Base-by-base conservation (phyloP, 2,329 filamentous ascomycete genomes). In the Ascosphaera pollenicola region DNA sequence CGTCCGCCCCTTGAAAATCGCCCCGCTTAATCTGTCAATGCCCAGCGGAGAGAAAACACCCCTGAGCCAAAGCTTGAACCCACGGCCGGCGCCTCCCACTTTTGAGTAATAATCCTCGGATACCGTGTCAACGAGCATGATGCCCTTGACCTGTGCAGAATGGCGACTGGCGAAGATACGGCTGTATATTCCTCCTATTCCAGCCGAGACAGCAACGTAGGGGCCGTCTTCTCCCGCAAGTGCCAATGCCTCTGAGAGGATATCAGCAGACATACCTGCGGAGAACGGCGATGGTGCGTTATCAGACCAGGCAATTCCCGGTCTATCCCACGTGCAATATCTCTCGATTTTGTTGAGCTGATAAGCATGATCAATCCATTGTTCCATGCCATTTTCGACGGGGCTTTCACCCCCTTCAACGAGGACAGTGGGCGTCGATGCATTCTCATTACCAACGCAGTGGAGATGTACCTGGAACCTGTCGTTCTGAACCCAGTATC, bases 251-350 rank as follows among this genome's bases (percentile, higher is more conserved):
- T 95, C 85, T 35, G 82, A 85, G 18, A 95, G 64, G 0, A 76
- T 82, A 51, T 93, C 84, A 3, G 81, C 76, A n/a, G 80, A 78
- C 71, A 94, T 93, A 35, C 85, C 84, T 3, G 83, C 87, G 3
- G 82, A 92, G 49, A 93, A 76, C 0, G 89, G 89, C 4, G 85
- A 94, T 2, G 89, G 89, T 0, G 87, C 84, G 40, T 89, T 87
- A 57, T 98, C 89, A 36, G 73, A 73, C 75, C 83, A 93, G 5
- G 70, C 87, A 41, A 87, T 70, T 1, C 89, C 89, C 1, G 89
- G 89, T 17, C 89, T 78, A 54, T 98, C 89, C 54, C 82, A 85
- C 57, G 93, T 94, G 65, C 89, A 98, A 61, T 92, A 95, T 43
- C 87, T 75, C 41, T 66, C 64, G 48, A 98, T 89, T 36, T 78